Percentiles rank a stretch among this genome's conserved stretches.
Conservation (phyloP, 208 protist genomes). For the Trypanosoma theileri region DNA sequence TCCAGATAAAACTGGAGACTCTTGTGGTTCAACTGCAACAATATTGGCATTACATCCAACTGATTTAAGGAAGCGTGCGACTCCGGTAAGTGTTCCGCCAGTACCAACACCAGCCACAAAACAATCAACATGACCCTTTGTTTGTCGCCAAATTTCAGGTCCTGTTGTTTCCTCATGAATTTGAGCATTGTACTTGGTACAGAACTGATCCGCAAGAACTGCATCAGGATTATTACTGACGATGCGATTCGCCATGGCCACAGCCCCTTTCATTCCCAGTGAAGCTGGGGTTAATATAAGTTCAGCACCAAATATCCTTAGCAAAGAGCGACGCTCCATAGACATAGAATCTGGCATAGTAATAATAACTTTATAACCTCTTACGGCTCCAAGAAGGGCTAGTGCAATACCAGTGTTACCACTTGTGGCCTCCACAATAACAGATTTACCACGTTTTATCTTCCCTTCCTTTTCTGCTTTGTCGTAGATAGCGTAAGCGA, state of each 20-base stretch:
- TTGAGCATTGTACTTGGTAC: slow-evolving; percentile 81
- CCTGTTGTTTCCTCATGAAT: slow-evolving; percentile 92
- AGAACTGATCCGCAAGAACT: slow-evolving; percentile 85
- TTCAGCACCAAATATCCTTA: slow-evolving; percentile 86
- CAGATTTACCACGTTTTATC: slow-evolving; percentile 74
- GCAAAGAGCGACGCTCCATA: slow-evolving; percentile 77
- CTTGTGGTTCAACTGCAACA: slow-evolving; percentile 82
- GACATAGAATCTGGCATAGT: slow-evolving; percentile 93
- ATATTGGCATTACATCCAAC: slow-evolving; percentile 48
- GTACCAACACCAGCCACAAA: slow-evolving; percentile 90
- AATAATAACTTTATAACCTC: slow-evolving; percentile 89
- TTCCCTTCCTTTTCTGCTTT: slow-evolving; percentile 83
- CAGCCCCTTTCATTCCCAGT: slow-evolving; percentile 88
- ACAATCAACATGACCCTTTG: slow-evolving; percentile 75
- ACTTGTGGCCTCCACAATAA: slow-evolving; percentile 88
- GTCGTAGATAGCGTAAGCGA: slow-evolving; percentile 76
- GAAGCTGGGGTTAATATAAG: slow-evolving; percentile 88
- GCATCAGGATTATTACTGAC: slow-evolving; percentile 67
- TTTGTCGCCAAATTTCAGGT: slow-evolving; percentile 86
- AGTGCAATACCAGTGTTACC: slow-evolving; percentile 91
- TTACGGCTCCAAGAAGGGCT: slow-evolving; percentile 73
- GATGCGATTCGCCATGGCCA: slow-evolving; percentile 81
- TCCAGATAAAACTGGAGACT: slow-evolving; percentile 84
- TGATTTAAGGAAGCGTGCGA: slow-evolving; percentile 71
- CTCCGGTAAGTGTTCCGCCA: slow-evolving; percentile 82